Base-by-base conservation (phyloP, 805 yeast species). In the Pichia sporocuriosa region DNA sequence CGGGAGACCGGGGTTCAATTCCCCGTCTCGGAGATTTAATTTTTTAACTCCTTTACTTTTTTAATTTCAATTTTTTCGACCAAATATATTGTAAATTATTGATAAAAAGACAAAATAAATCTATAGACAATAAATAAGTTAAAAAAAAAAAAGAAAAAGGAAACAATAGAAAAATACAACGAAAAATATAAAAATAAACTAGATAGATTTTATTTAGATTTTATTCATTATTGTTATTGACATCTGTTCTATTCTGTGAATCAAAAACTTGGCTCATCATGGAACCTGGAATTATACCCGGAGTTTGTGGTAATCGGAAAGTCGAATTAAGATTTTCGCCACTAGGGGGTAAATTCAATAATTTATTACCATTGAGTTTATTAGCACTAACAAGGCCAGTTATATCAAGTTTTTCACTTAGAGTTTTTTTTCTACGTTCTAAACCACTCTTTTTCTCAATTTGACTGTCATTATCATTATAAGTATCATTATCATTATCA, bases 1-100 rank as follows among this genome's bases (percentile, higher is more conserved):
- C 63, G 66, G 63, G 62, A 56, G 67, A 62, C 63, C 67, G 60
- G 66, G 66, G 67, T 62, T 62, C 67, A 57, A 62, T 61, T 62
- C 67, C 66, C 67, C 60, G 67, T 59, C 61, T 59, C 63, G 65
- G 67, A 62, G 67, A 9, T 26, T 26, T 26, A 12, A 12, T 26
- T 26, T 26, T 26, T 7, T 13, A 6, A 7, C 13, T 26, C 13
- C 6, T 7, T 26, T 26, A 9, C 29, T 26, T 26, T 26, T 26
- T 26, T n/a, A n/a, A n/a, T n/a, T n/a, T n/a, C n/a, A n/a, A n/a
- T n/a, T n/a, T n/a, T n/a, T n/a, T n/a, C n/a, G n/a, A n/a, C n/a
- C n/a, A 20, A 21, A 21, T 16, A 12, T 15, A 19, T 21, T 32
- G 20, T 26, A 35, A 24, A 34, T n/a, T n/a, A n/a, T n/a, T n/a